A percentile compares a stretch with the other conserved stretches of the same genome.
These are phyloP conservation scores for Dendrocalamus latiflorus DNA, from an alignment of 202 grass and related monocot species.

Conservation along the genomic window DNA sequence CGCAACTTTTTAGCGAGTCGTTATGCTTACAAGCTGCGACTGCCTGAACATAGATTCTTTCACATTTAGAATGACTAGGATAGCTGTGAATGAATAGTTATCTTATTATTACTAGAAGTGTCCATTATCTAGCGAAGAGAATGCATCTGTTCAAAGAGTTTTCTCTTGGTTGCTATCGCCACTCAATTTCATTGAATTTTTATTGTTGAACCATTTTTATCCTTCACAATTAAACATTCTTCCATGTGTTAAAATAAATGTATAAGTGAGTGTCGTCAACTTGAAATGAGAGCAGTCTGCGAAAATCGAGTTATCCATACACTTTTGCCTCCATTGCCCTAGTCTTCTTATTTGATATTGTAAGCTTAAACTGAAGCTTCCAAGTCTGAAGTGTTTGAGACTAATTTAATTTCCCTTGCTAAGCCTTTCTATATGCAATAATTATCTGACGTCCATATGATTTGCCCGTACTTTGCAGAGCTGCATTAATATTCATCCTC, in stretches of 20 bases:
- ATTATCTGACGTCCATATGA: neutral
- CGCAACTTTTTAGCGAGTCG: neutral
- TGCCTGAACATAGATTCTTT: neutral
- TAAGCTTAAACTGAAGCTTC: too few species aligned
- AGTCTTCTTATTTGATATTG: neutral
- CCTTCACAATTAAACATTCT: neutral
- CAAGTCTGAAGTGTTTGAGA: neutral
- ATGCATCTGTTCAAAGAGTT: neutral
- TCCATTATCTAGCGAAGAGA: neutral
- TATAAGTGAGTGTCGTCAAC: neutral
- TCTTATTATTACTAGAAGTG: neutral
- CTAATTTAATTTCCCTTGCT: neutral
- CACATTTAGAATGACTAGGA: neutral
- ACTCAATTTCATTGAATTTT: neutral
- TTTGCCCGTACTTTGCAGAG: conserved; percentile 29
- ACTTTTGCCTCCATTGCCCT: neutral
- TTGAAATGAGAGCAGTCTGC: neutral
- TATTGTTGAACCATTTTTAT: neutral
- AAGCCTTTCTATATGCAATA: neutral
- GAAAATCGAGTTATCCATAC: neutral
- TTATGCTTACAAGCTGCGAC: too few species aligned
- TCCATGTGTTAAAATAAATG: neutral
- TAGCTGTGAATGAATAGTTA: neutral
- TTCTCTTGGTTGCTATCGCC: neutral
- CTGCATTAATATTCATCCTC: conserved; percentile 56